phyloP scores from a whole-genome alignment of 345 rosid species.

The Diplotaxis tenuifolia region DNA sequence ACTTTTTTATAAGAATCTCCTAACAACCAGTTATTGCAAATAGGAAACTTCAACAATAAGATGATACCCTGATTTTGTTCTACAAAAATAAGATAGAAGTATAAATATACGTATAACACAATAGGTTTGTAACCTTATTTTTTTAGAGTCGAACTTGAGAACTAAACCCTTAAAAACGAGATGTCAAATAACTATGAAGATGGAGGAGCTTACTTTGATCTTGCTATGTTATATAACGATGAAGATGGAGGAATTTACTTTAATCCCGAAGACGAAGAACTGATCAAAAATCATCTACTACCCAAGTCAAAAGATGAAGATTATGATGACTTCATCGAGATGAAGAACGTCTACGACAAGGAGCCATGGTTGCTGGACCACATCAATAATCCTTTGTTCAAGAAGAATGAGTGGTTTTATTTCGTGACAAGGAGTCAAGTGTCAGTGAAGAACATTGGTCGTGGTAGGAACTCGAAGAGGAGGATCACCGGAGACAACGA shows the following conservation, averaged over 20 bases:
- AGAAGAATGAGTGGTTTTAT: neutral
- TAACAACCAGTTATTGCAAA: neutral
- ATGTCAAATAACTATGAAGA: neutral
- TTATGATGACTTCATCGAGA: neutral
- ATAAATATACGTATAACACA: neutral
- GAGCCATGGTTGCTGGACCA: neutral
- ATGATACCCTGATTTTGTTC: neutral
- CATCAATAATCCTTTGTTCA: neutral
- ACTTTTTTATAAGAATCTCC: neutral
- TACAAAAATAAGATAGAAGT: neutral
- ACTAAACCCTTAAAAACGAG: neutral
- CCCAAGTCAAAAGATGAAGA: neutral
- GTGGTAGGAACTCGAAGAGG: neutral
- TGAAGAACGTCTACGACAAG: neutral
- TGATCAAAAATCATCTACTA: neutral
- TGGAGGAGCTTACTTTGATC: neutral
- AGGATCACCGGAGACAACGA: neutral
- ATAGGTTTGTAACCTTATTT: neutral
- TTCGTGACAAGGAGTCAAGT: neutral
- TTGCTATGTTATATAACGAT: neutral
- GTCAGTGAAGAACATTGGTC: neutral
- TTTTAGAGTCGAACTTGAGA: neutral
- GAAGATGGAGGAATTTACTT: neutral
- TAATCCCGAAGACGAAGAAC: neutral
- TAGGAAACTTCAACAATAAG: neutral